Percentiles rank a stretch among this genome's conserved stretches.
Conservation (phyloP, 495 filamentous ascomycete species). For the Penicillium pancosmium region DNA sequence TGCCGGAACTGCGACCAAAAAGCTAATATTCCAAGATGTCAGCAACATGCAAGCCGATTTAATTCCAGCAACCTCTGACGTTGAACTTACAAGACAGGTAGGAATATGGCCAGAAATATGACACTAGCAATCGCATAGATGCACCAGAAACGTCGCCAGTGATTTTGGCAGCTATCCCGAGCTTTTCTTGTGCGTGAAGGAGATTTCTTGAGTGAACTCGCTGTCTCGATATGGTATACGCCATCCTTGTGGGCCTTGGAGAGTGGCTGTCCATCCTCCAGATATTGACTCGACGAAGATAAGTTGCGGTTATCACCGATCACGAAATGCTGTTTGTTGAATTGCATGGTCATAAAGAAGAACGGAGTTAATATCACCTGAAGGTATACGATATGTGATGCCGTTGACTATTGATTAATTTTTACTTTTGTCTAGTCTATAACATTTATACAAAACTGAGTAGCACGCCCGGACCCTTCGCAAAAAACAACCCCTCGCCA, state of each 20-base stretch:
- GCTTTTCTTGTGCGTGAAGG: background rate
- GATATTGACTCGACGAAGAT: too few relatives aligned
- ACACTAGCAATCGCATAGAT: conserved; percentile 40
- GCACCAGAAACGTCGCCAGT: conserved; percentile 47
- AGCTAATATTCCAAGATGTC: conserved; percentile 6
- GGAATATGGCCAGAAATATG: conserved; percentile 44
- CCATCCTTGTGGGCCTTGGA: too few relatives aligned
- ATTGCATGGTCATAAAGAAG: too few relatives aligned
- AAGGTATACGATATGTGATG: too few relatives aligned
- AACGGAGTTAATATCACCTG: too few relatives aligned
- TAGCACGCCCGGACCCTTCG: background rate
- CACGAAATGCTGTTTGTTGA: too few relatives aligned
- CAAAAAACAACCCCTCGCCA: background rate
- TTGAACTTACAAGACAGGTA: conserved; percentile 45
- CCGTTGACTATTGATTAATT: too few relatives aligned
- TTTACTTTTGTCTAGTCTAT: too few relatives aligned
- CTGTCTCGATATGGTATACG: background rate
- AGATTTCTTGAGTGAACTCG: background rate
- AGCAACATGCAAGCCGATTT: too few relatives aligned
- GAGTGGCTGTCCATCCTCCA: too few relatives aligned
- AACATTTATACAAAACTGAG: background rate
- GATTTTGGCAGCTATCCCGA: conserved; percentile 8
- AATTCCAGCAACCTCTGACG: background rate
- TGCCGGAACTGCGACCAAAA: conserved; percentile 39
- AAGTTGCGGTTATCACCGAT: too few relatives aligned